phyloP scores from a whole-genome alignment of 2,329 filamentous ascomycete species.

The Diaporthe sp. region DNA sequence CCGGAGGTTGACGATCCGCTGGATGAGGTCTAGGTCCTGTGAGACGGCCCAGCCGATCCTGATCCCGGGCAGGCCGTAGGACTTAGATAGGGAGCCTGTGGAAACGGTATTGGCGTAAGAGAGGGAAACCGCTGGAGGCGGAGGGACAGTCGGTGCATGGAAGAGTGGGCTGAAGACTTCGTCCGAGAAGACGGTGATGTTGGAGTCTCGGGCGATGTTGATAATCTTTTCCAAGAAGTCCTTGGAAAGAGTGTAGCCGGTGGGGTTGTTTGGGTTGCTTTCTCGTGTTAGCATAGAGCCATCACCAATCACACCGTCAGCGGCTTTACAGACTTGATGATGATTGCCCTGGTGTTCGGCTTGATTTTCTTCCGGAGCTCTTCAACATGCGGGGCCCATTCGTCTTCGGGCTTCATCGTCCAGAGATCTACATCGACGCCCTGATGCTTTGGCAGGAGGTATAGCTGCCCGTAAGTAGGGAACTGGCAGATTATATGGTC shows the following conservation, averaged over 20 bases:
- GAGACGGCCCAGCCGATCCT: constrained; percentile 95
- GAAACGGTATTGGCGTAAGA: constrained; percentile 13
- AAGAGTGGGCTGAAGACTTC: constrained; percentile 30
- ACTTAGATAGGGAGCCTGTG: constrained; percentile 18
- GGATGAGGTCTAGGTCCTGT: constrained; percentile 8
- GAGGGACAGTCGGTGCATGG: neutral
- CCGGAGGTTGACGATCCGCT: constrained; percentile 1
- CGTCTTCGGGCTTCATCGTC: constrained; percentile 17
- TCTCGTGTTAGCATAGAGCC: neutral
- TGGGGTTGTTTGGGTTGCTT: constrained; percentile 28
- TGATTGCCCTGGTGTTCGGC: constrained; percentile 29
- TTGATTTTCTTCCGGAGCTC: constrained; percentile 2
- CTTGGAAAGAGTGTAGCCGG: neutral
- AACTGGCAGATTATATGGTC: constrained; percentile 30
- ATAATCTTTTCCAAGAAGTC: neutral
- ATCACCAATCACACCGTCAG: too few species aligned
- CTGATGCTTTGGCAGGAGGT: constrained; percentile 17
- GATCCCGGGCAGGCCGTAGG: constrained; percentile 74
- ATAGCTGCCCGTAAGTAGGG: constrained; percentile 30
- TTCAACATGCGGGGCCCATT: constrained; percentile 5
- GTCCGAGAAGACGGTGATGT: constrained; percentile 19
- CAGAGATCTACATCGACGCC: constrained; percentile 26
- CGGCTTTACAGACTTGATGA: constrained; percentile 7
- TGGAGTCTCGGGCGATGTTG: neutral
- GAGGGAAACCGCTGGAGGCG: constrained; percentile 16